phyloP scores from a whole-genome alignment of 768 basidiomycete genomes.

The Agaricus subrufescens region DNA sequence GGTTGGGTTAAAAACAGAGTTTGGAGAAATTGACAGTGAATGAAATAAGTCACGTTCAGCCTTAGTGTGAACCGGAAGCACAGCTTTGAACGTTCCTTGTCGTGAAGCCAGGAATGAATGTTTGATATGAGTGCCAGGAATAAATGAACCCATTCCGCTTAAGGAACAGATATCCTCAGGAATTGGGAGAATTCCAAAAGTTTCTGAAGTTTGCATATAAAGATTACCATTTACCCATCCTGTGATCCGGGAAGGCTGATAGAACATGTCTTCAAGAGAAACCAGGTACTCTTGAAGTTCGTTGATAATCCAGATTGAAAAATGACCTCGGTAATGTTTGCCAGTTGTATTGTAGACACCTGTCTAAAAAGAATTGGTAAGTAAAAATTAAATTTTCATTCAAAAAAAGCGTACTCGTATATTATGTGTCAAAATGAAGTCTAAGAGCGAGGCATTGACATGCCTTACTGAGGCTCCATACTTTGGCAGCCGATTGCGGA shows the following conservation, averaged over 20 bases:
- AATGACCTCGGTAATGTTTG: conserved; percentile 17
- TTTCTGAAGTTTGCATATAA: conserved; percentile 15
- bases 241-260: neutral
- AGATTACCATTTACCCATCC: conserved; percentile 18
- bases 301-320: conserved; percentile 19
- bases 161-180: too few species aligned
- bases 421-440: conserved; percentile 24
- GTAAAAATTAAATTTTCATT: conserved; percentile 8
- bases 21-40: too few species aligned
- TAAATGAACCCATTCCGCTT: too few species aligned
- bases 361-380: conserved; percentile 14
- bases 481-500: conserved; percentile 16
- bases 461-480: conserved; percentile 19
- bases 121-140: too few species aligned
- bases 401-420: conserved; percentile 15
- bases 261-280: conserved; percentile 7
- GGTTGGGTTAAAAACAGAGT: too few species aligned
- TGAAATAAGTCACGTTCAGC: too few species aligned
- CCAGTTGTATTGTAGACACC: conserved; percentile 22
- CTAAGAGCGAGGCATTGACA: conserved; percentile 17
- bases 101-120: too few species aligned
- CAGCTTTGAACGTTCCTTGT: too few species aligned
- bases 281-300: conserved; percentile 13
- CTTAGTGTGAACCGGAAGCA: too few species aligned
- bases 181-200: neutral